A percentile compares a stretch with the other conserved stretches of the same genome.
phyloP scores from a whole-genome alignment of 441 rosid genomes.

The Syzygium malaccense region DNA sequence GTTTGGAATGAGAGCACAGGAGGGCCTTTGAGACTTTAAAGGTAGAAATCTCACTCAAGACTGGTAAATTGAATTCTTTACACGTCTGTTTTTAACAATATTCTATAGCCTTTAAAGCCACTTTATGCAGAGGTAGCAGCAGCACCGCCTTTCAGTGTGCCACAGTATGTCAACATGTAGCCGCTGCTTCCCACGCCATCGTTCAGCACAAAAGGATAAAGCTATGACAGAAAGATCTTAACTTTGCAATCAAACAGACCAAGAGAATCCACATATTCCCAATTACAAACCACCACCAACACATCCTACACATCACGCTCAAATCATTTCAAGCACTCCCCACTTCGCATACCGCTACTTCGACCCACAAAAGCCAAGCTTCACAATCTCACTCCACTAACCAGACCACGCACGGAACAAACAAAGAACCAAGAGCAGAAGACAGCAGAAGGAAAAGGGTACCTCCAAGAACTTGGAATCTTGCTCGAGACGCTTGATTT shows the following conservation, averaged over 20 bases:
- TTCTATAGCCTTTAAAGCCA: not conserved
- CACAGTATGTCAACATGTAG: not conserved
- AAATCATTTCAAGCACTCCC: not conserved
- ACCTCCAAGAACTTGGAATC: slow-evolving; percentile 52
- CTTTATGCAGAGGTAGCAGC: not conserved
- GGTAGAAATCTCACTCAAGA: not conserved
- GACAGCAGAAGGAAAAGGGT: not conserved
- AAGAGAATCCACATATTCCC: not conserved
- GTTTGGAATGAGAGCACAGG: not conserved
- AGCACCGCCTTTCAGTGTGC: not conserved
- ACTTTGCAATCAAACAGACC: not conserved
- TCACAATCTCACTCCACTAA: not conserved
- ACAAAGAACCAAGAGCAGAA: not conserved
- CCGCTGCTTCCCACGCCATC: not conserved
- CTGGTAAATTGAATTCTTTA: not conserved
- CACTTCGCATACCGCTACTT: not conserved
- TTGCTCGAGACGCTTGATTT: slow-evolving; percentile 55
- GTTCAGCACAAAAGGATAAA: not conserved
- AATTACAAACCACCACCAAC: not conserved
- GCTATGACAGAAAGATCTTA: not conserved
- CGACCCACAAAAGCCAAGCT: not conserved
- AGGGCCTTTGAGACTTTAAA: not conserved
- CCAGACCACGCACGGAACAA: not conserved
- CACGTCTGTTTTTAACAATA: not conserved
- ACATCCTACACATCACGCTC: not conserved